Percentiles rank a stretch among this genome's conserved stretches.
Conservation (phyloP, 1,284 basidiomycete species). For the Albatrellus sp. region DNA sequence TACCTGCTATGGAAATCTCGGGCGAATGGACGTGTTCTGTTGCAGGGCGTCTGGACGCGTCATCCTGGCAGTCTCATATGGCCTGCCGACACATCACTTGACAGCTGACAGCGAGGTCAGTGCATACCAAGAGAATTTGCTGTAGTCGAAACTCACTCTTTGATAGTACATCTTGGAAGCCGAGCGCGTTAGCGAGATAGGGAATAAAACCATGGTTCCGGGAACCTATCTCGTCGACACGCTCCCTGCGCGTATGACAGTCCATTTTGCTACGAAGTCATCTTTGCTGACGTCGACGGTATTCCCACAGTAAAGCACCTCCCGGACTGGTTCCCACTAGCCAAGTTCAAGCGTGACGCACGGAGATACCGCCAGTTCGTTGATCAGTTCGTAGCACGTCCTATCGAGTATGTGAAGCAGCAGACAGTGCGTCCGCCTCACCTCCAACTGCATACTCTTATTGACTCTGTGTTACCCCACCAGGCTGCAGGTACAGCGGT, state of each 20-base stretch:
- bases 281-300: background rate
- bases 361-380: background rate
- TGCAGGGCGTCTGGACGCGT: background rate
- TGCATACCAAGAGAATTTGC: background rate
- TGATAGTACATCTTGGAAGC: too few relatives aligned
- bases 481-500: background rate
- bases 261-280: background rate
- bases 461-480: background rate
- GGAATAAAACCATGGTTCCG: background rate
- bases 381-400: background rate
- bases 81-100: background rate
- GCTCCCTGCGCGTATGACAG: background rate
- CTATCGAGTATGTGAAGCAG: background rate
- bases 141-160: background rate
- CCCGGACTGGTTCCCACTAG: background rate
- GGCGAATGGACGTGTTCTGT: background rate
- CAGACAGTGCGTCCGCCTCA: background rate
- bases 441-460: background rate
- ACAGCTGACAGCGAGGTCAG: background rate
- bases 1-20: background rate
- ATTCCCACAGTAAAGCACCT: background rate
- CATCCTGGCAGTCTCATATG: background rate
- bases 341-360: background rate
- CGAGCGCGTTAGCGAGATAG: too few relatives aligned
- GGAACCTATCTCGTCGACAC: constrained; percentile 1